Base-by-base conservation (phyloP, 2,329 filamentous ascomycete species). In the Aspergillus awamori region DNA sequence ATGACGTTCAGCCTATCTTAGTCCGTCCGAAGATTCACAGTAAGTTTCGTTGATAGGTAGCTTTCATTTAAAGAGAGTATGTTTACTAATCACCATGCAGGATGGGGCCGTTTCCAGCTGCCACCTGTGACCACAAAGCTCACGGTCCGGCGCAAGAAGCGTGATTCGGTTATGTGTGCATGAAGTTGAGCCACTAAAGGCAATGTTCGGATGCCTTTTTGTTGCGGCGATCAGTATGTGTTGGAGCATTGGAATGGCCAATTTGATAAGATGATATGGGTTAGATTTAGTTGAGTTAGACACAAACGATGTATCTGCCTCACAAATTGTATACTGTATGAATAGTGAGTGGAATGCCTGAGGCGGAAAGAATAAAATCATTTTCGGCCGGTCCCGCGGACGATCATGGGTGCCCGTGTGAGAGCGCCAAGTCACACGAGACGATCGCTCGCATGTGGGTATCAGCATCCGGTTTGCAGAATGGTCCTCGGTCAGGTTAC, bases 31-130 rank as follows among this genome's bases (percentile, higher is more conserved):
- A 60, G 5, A 62, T 64, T 38, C 62, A 60, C 30, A 17, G 62
- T 64, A 20, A 53, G 61, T 59, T 2, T 15, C 13, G 7, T 0
- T 38, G 4, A 13, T 45, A 5, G 41, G 20, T 15, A 13, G 1
- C 13, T n/a, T 10, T 13, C 4, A 26, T 47, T 11, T 17, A 17
- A 17, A 2, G 24, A 7, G 22, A 30, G 8, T 39, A 26, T 33
- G 39, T 26, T 56, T 26, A 38, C 57, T 24, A 28, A 20, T 36
- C 11, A 36, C 30, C 8, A n/a, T 7, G 11, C 24, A 63, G 62
- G 59, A 56, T 63, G 62, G 62, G 62, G 59, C 10, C 59, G 62
- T 38, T 63, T 63, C 53, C 62, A 63, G 55, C 43, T 63, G 54
- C 62, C 62, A 22, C 62, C 62, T 6, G 11, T 63, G 7, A 39